Base-by-base conservation (phyloP, 108 stramenopile species). In the Pelagomonas calceolata region DNA sequence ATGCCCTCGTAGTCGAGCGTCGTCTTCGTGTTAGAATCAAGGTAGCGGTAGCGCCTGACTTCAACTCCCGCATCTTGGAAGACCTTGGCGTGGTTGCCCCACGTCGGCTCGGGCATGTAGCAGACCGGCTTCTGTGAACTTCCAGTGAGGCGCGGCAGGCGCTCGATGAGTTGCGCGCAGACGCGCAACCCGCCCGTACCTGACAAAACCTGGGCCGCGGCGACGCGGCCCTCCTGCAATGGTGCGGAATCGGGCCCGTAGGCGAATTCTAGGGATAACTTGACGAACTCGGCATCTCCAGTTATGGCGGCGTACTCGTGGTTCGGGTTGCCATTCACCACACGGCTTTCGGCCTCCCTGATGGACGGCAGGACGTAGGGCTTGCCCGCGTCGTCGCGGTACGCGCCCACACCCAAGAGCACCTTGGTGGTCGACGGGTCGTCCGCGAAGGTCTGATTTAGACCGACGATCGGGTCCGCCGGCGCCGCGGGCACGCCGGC, bases 151-250 rank as follows among this genome's bases (percentile, higher is more conserved):
- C 84, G 81, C 1, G 72, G 80, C 73, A 95, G 95, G 64, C 78
- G 70, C 36, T 85, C 79, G 26, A 95, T 70, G 72, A 97, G 91
- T 67, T 94, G 86, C 0, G 93, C 95, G 36, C 84, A 87, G 34
- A 99, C 85, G 33, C 96, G 91, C 77, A 92, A 93, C 4, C 93
- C 94, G 31, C 98, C 98, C 12, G 98, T 99, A 30, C 98, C 98
- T 60, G 88, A 90, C 34, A 99, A 12, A 12, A 12, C 83, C 78
- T 98, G 97, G 30, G 95, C 89, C 43, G 87, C 95, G 21, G 83
- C 80, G 30, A 88, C 69, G 36, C 80, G 82, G 4, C 90, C 90
- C 65, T 94, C 81, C 36, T 80, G 80, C 31, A 92, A 76, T 65
- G 89, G 68, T 21, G 81, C 75, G n/a, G 82, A 85, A 77, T 90